Base-by-base conservation (phyloP, 2,329 filamentous ascomycete species). In the Penicillium concentricum region DNA sequence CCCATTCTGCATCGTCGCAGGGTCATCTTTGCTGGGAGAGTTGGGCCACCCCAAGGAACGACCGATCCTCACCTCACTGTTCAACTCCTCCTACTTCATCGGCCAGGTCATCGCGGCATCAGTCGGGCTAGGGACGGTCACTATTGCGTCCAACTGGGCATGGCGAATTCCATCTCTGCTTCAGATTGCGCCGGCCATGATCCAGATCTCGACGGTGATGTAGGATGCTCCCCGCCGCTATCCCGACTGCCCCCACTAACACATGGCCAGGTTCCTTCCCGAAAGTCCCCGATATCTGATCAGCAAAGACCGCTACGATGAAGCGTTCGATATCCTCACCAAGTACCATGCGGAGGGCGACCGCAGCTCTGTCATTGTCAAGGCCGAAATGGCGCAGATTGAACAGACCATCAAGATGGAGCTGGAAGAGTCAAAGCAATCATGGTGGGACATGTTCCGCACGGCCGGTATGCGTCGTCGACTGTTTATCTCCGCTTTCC, bases 371-470 rank as follows among this genome's bases (percentile, higher is more conserved):
- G 71, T 79, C 13, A 78, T 86, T 13, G 82, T 86, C 26, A 77
- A 79, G 50, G 83, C 82, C 9, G 85, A 88, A 65, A 82, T 86
- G 64, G 79, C 79, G 0, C 83, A 87, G 67, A 87, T 88, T 61
- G 75, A 81, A 48, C 77, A 79, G 4, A 83, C 84, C 0, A 81
- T 86, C 63, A 76, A 78, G 30, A 64, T 83, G 1, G 83, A 86
- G 65, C 72, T 81, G 52, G 81, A 86, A 32, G 62, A 58, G 18
- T 42, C 64, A 10, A 67, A 65, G 9, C 59, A 65, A 46, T 60
- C 62, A 15, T 72, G 70, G 70, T 44, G 48, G 32, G 67, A 69
- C 42, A 63, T 73, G 61, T 61, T 72, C 51, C 54, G 49, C 15
- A 69, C 69, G 2, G 38, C 64, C 0, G 70, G 70, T 26, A 73